Evolutionary conservation across 352 stramenopile species (phyloP), one percentile per base, ranked within the genome.

Genomic region (Poterioochromonas sp.): DNA sequence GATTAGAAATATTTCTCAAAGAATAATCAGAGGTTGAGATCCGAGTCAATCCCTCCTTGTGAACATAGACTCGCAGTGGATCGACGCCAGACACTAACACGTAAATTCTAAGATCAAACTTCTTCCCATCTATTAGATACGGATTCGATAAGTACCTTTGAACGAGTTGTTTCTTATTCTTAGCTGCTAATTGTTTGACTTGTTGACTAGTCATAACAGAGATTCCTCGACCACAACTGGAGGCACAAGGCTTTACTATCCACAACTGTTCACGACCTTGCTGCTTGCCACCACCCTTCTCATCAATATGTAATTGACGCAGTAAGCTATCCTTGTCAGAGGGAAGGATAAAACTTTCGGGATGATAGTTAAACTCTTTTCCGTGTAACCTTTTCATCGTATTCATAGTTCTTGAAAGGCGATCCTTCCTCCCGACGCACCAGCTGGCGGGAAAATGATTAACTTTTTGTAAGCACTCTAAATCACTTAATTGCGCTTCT

Each of bases 381-480:
- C 43, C 34, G 8, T 69, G 74, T n/a, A 70, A 68, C 39, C 76
- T 35, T 0, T 51, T 54, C 74, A 73, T 78, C 22, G 77, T 79
- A 34, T 81, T 74, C 0, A 95, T 83, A 26, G 86, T 93, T 77
- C 90, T 89, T 81, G 91, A 85, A 20, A 95, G 83, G 0, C 90
- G 85, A 76, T 95, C 90, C 62, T 95, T 95, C 53, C 90, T 86
- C 0, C 90, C 90, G 20, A 95, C 88, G 44, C 92, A 87, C 90
- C 90, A 95, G 37, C 87, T 90, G 74, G 92, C 89, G 0, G 90
- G 89, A 76, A 95, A 92, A 74, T 95, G 90, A 76, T 94, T 94
- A 68, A 93, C 91, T 18, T 86, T 85, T 65, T 94, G 90, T 40
- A 90, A 84, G 0, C 79, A 65, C 73, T 83, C 84, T 26, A 87